phyloP scores from a whole-genome alignment of 306 rosid genomes.

The Luffa aegyptiaca region DNA sequence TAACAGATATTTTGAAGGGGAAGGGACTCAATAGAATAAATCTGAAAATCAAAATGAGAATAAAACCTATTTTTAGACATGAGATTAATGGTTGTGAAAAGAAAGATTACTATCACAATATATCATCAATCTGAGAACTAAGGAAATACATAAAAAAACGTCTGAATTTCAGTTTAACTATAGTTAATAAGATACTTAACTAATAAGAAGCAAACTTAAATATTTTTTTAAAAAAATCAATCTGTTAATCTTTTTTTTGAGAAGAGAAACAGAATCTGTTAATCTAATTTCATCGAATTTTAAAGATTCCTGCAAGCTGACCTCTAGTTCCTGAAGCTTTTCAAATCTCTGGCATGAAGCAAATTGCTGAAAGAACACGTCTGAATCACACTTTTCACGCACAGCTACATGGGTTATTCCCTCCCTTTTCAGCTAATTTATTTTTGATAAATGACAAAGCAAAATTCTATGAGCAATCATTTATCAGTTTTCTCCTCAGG shows the following conservation, averaged over 20 bases:
- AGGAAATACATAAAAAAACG: not conserved
- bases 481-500: constrained; percentile 29
- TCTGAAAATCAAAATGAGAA: not conserved
- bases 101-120: not conserved
- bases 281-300: not conserved
- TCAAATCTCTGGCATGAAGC: not conserved
- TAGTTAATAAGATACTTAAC: not conserved
- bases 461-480: not conserved
- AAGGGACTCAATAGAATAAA: not conserved
- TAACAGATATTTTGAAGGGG: not conserved
- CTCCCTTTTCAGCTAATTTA: not conserved
- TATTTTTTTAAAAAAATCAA: not conserved
- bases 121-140: not conserved
- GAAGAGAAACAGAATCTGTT: no score
- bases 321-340: not conserved
- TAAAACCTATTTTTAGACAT: not conserved
- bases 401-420: not conserved
- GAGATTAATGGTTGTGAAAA: not conserved
- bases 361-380: not conserved
- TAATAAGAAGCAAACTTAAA: not conserved
- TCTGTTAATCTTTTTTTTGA: not conserved
- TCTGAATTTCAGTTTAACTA: not conserved
- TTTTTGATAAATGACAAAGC: not conserved
- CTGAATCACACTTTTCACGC: not conserved
- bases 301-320: not conserved